phyloP scores from a whole-genome alignment of 2,329 filamentous ascomycete genomes.

The Colletotrichum lindemuthianum region DNA sequence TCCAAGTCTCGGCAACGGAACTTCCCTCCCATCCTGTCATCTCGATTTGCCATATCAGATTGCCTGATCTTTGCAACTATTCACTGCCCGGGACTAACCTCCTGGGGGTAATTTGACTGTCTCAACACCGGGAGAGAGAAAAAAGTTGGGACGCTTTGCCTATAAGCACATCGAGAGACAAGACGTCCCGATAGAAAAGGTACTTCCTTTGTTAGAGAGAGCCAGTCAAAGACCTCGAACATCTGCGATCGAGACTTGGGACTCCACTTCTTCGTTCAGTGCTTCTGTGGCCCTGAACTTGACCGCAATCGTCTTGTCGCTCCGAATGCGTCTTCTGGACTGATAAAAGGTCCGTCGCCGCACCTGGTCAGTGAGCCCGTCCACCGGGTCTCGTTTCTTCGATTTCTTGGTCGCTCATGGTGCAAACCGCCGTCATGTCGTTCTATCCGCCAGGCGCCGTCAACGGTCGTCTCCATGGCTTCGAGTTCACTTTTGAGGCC shows the following conservation, averaged over 20 bases:
- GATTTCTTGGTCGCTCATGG: constrained; percentile 2
- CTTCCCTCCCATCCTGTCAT: neutral
- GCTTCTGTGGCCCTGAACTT: constrained; percentile 18
- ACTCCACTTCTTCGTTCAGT: constrained; percentile 26
- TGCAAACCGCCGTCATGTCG: constrained; percentile 24
- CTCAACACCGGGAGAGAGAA: constrained; percentile 2
- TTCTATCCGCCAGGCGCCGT: constrained; percentile 24
- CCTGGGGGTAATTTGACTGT: constrained; percentile 5
- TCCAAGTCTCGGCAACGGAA: neutral
- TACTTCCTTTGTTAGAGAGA: constrained; percentile 14
- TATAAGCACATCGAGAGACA: neutral
- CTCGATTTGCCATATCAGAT: constrained; percentile 7
- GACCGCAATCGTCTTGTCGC: constrained; percentile 20
- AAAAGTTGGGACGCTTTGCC: neutral
- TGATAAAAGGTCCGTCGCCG: constrained; percentile 14
- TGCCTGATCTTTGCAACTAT: constrained; percentile 4
- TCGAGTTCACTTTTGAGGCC: constrained; percentile 36
- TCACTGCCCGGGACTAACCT: constrained; percentile 10
- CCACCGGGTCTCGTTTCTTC: neutral
- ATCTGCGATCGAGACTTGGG: constrained; percentile 1
- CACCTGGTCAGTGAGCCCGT: constrained; percentile 1
- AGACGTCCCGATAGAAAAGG: neutral
- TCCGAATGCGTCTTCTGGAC: constrained; percentile 22
- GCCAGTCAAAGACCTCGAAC: neutral
- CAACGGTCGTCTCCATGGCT: constrained; percentile 29